Evolutionary conservation across 306 rosid species (phyloP), one percentile per base, ranked within the genome.

Genomic region (Castanea mollissima): DNA sequence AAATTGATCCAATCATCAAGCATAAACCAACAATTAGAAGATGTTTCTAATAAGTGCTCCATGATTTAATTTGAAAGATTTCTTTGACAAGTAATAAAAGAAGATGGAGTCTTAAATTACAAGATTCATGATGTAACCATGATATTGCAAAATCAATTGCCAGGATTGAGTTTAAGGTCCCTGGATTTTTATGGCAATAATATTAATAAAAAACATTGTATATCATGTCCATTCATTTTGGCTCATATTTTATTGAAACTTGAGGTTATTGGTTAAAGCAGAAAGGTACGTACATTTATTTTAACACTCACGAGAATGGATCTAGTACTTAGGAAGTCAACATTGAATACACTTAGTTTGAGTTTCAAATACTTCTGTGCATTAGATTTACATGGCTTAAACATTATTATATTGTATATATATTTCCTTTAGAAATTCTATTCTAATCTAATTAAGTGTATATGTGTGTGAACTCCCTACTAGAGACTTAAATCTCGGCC

Each of bases 41-140:
- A 87, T 72, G 73, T 85, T 55, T 85, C 82, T 5, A 41, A 86
- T 51, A 82, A 74, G 57, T 84, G 84, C 69, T 83, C 81, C 77
- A 71, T 75, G 68, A 55, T 58, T 56, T 88, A 56, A 5, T 73
- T 23, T 74, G 80, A 73, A 77, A 60, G 86, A 86, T 0, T 78
- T 88, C 74, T 88, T 82, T 56, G 82, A 82, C 55, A 64, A 51
- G 51, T 56, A 6, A 1, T 55, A 80, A 46, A 69, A 10, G 4
- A 21, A 0, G 9, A 41, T 13, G 81, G 85, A 4, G 72, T 20
- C 0, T 23, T 84, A 67, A 6, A 1, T 4, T 85, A 60, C 67
- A 80, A 76, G 49, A 76, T 84, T 67, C 79, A 73, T 0, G 86
- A 67, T 23, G 74, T 84, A 20, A 80, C 58, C 85, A 86, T 81